Base-by-base conservation (phyloP, 2,329 filamentous ascomycete species). In the Ambrosiella beaveri region DNA sequence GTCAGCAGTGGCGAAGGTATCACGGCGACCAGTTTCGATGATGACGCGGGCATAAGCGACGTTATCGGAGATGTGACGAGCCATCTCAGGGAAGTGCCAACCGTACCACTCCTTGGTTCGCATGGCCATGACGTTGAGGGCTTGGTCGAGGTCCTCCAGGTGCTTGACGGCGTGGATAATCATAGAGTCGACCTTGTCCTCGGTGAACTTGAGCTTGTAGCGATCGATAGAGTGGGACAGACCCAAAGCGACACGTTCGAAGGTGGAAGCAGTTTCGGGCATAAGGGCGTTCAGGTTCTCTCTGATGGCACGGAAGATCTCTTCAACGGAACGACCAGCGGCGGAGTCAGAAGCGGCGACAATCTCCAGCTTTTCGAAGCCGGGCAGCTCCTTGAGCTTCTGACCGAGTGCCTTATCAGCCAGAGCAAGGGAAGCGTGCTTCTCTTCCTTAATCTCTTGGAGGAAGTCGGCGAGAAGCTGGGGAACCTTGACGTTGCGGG, bases 81-180 rank as follows among this genome's bases (percentile, higher is more conserved):
- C 90, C 79, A 98, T 83, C 75, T 98, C 93, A 45, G 93, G 93
- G 76, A 97, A 98, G 73, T 97, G 93, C 93, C 93, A 98, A 67
- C 93, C 93, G 70, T 98, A 98, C 93, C 93, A 98, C 73, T 98
- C 93, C 82, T 97, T 97, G 62, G 96, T 89, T 71, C 93, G 81
- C 93, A 98, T 98, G 63, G 93, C 91, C 69, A 96, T 97, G 65
- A 88, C 93, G 76, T 98, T 98, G 63, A 98, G 77, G 73, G 98
- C 93, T 78, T 98, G 98, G 76, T 98, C 93, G 62, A 98, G 76
- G 63, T 98, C 93, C 69, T 98, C 93, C 52, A 98, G 78, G 56
- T 96, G 81, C 63, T 86, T 85, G 68, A 98, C 93, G 59, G 90
- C 90, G 74, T 98, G 93, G 60, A 98, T 90, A 68, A 98, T 95